Evolutionary conservation across 2,329 filamentous ascomycete genomes (phyloP).

Genomic region (Elsinoe perseae): DNA sequence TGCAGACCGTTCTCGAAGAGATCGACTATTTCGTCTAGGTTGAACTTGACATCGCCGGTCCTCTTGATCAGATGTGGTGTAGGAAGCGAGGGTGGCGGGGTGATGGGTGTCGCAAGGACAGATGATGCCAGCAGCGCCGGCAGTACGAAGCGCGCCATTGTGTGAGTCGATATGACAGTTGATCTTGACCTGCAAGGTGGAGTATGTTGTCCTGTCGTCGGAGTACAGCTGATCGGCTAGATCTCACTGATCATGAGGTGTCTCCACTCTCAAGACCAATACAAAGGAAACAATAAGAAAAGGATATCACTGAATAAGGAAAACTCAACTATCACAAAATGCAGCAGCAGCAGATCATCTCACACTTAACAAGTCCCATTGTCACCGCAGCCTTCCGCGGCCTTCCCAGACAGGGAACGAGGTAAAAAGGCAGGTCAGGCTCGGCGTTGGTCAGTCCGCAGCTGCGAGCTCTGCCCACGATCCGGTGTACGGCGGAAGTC

Average conservation of each 20-base stretch:
- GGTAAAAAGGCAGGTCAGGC: not conserved
- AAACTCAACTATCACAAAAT: not conserved
- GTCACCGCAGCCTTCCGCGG: not conserved
- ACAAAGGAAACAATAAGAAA: not conserved
- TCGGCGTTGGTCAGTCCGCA: not conserved
- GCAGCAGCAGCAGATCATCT: not conserved
- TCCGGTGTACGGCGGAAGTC: not conserved
- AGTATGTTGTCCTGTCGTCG: too few species aligned
- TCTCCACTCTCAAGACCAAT: not conserved
- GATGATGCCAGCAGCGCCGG: not conserved
- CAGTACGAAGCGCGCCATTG: not conserved
- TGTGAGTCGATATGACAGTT: not conserved
- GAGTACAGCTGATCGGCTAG: too few species aligned
- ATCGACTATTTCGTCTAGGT: not conserved
- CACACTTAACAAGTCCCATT: not conserved
- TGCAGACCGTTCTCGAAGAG: too few species aligned
- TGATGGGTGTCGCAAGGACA: not conserved
- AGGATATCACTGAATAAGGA: too few species aligned
- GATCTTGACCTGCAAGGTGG: too few species aligned
- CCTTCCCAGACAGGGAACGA: not conserved
- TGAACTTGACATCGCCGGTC: not conserved
- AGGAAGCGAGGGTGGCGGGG: not conserved
- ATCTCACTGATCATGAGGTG: too few species aligned
- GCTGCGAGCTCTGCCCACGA: too few species aligned
- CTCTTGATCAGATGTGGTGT: not conserved